phyloP scores from a whole-genome alignment of 768 basidiomycete genomes.

The Plicaturopsis crispa region DNA sequence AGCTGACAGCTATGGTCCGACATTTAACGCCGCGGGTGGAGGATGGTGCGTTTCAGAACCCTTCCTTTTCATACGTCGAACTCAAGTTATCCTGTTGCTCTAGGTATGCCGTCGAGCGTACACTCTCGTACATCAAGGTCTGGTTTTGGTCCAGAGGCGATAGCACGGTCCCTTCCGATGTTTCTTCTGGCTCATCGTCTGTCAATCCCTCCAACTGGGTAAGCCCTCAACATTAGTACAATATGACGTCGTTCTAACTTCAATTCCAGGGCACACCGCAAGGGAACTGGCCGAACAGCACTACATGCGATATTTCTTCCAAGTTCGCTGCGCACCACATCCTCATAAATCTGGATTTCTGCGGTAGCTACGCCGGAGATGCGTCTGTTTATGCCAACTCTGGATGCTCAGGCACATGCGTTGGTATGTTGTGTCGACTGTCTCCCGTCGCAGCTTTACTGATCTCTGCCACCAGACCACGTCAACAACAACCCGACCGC shows the following conservation, averaged over 20 bases:
- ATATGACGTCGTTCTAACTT: background rate
- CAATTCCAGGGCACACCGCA: conserved; percentile 19
- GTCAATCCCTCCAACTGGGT: conserved; percentile 54
- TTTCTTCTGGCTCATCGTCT: conserved; percentile 28
- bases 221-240: conserved; percentile 4
- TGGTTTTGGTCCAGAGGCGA: conserved; percentile 63
- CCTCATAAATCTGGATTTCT: conserved; percentile 11
- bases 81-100: background rate
- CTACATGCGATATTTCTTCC: conserved; percentile 24
- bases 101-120: conserved; percentile 62
- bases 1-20: conserved; percentile 43
- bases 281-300: conserved; percentile 23
- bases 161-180: conserved; percentile 35
- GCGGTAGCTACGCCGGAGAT: conserved; percentile 18
- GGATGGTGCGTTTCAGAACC: conserved; percentile 59
- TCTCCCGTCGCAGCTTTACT: background rate
- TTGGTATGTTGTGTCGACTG: conserved; percentile 10
- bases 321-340: conserved; percentile 12
- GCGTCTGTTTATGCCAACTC: conserved; percentile 12
- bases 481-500: conserved; percentile 34
- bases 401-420: conserved; percentile 22
- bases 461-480: conserved; percentile 20
- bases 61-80: background rate
- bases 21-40: conserved; percentile 52
- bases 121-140: conserved; percentile 47